phyloP scores from a whole-genome alignment of 345 rosid genomes.

The Rhodomyrtus tomentosa region DNA sequence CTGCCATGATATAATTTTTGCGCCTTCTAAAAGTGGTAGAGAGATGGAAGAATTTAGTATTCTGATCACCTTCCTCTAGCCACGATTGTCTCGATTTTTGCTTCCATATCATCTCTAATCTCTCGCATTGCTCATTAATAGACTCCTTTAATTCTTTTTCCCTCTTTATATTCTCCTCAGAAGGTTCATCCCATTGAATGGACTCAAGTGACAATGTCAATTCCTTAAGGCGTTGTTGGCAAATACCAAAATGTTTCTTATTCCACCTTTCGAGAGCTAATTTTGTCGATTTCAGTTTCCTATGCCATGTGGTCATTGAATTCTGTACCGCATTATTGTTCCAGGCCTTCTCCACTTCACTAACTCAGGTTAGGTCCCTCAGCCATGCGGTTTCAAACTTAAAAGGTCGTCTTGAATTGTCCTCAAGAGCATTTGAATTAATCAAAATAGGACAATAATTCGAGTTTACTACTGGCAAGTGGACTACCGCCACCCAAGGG shows the following conservation, averaged over 20 bases:
- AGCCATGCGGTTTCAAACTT: background rate
- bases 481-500: no score
- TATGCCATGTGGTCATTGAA: background rate
- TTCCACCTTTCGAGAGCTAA: background rate
- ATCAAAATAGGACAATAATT: no score
- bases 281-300: background rate
- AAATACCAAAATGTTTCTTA: background rate
- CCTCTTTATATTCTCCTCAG: background rate
- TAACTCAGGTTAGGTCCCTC: background rate
- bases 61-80: background rate
- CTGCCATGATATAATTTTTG: background rate
- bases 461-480: no score
- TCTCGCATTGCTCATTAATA: background rate
- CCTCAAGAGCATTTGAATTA: no score
- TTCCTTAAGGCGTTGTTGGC: background rate
- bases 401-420: background rate
- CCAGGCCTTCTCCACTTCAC: background rate
- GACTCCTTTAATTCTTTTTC: background rate
- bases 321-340: background rate
- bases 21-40: background rate
- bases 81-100: background rate
- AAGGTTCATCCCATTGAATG: no score
- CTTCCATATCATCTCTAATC: background rate
- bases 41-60: background rate
- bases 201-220: background rate